phyloP scores from a whole-genome alignment of 2,329 filamentous ascomycete genomes.

The Neoarthrinium moseri region DNA sequence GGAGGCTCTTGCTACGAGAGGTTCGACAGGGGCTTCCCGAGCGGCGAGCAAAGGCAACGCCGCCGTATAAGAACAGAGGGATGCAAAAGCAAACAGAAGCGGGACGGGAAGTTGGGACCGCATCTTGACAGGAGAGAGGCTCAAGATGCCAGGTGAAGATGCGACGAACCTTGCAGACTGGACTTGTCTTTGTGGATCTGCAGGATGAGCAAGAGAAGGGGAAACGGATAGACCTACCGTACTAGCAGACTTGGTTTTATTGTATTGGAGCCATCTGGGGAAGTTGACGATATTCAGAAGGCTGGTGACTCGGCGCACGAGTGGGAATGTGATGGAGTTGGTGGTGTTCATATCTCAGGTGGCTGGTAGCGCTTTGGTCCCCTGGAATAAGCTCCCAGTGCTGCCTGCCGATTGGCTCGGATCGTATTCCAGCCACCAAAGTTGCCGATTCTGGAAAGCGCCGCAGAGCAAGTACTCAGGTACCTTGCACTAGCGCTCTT shows the following conservation, averaged over 20 bases:
- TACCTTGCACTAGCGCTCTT: conserved; percentile 8
- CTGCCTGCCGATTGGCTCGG: conserved; percentile 1
- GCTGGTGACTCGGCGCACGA: neutral
- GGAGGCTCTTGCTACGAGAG: conserved; percentile 29
- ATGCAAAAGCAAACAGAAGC: conserved; percentile 23
- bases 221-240: neutral
- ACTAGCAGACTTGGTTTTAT: conserved; percentile 3
- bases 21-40: conserved; percentile 8
- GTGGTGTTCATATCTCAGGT: too few relatives aligned
- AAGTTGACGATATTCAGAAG: conserved; percentile 5
- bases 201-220: conserved; percentile 6
- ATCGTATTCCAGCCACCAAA: neutral
- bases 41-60: conserved; percentile 28
- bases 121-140: conserved; percentile 25
- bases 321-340: too few relatives aligned
- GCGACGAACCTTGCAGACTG: conserved; percentile 1
- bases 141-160: neutral
- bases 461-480: neutral
- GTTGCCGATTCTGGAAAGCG: neutral
- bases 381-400: neutral
- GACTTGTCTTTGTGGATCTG: neutral
- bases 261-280: neutral
- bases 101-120: conserved; percentile 20
- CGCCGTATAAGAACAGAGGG: conserved; percentile 16
- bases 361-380: too few relatives aligned